Evolutionary conservation across 2,329 filamentous ascomycete genomes (phyloP), one percentile per base, ranked within the genome.

Genomic region (Aspergillus ustus): DNA sequence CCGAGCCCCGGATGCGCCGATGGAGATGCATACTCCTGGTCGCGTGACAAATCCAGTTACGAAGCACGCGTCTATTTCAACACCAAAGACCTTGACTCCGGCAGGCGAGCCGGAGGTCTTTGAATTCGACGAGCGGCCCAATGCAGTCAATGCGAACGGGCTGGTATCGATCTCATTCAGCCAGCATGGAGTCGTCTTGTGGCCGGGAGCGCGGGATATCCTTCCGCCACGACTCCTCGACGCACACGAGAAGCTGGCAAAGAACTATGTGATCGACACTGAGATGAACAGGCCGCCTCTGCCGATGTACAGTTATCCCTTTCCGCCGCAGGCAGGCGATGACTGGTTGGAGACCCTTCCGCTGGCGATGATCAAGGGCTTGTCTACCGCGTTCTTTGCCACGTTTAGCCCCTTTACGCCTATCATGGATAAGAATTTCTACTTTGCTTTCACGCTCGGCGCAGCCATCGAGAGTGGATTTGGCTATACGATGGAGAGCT

Each of bases 371-470:
- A 77, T 85, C 57, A 83, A 82, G 63, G 81, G 81, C 0, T 74
- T 85, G n/a, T 79, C 81, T 8, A 81, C 84, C 70, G 81, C 81
- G 0, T 85, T 83, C 62, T 85, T 85, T 67, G 75, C 80, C n/a
- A 82, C 83, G 0, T 85, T 85, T 65, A 83, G 85, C 65, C 81
- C 82, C 0, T 83, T 78, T 29, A 84, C 80, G 17, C 83, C 83
- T 0, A 78, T 84, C 22, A 78, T 85, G 55, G 83, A 85, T 64
- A 81, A 82, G 60, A 78, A 78, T 19, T 79, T 82, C 58, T 85
- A 83, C 68, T 82, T 81, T 66, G 77, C 82, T 1, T 81, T 77
- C 63, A 85, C 82, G 0, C 76, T 85, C 5, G 78, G 80, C 11
- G 69, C 77, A 3, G 83, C 81, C 2, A 77, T 84, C 52, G 80